Evolutionary conservation across 2,329 filamentous ascomycete genomes (phyloP), one percentile per base, ranked within the genome.

Genomic region (Diaporthe destruens): DNA sequence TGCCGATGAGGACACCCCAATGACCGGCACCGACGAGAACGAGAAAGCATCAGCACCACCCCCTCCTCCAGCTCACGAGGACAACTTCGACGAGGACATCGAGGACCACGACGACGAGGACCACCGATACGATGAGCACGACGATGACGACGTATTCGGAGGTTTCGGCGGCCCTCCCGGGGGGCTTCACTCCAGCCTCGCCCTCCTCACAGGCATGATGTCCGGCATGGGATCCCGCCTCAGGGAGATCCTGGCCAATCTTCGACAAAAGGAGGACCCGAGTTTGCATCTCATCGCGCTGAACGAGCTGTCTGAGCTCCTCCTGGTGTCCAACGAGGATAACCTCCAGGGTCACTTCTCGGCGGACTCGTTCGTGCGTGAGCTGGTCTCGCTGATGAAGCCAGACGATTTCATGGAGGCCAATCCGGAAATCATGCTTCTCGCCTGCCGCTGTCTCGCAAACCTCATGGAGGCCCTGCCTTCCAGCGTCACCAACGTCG

Each of bases 391-490:
- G 16, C 85, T 99, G 77, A 98, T 99, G 96, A 93, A 97, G 77
- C 93, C 94, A 3, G 94, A 94, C 79, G 94, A 97, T 72, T 91
- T 94, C 75, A 88, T 85, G 0, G 94, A 97, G 78, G 95, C 97
- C 80, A 98, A 98, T 77, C 94, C 95, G 0, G 96, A 99, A 81
- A 94, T 98, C 74, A 98, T 98, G 96, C 91, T 99, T 16, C 87
- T 98, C 74, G 96, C 96, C 25, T 99, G 96, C 80, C 93, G 97
- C 74, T 98, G 94, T 82, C 89, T 99, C 77, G 96, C 96, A 73
- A 98, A 99, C 80, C 83, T 99, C 71, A 99, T 99, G 96, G 96
- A 99, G 81, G 97, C 96, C 34, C 85, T 99, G 39, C 95, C 96
- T 25, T 92, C 94, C 44, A 96, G 96, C 72, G 96, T 96, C 63